These are phyloP conservation scores for Cladosporium halotolerans DNA, from an alignment of 2,329 filamentous ascomycete species.

Conservation along the genomic window DNA sequence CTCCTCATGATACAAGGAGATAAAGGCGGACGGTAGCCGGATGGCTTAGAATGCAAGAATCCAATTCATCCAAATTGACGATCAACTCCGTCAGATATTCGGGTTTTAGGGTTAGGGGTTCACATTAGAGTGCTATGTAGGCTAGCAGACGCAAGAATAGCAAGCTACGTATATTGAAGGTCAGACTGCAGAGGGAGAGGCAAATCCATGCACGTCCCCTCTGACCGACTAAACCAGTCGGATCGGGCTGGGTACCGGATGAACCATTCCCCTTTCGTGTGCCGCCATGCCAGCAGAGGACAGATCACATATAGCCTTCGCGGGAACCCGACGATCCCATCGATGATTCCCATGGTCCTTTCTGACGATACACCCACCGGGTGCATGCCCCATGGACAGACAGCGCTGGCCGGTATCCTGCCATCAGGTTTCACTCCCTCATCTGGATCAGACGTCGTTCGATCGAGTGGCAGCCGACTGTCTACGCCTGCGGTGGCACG, in stretches of 20 bases:
- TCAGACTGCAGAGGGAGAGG: background rate
- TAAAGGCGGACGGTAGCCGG: no score
- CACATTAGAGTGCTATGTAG: background rate
- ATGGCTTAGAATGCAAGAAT: no score
- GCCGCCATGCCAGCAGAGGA: constrained; percentile 1
- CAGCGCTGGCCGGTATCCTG: background rate
- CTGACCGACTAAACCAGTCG: background rate
- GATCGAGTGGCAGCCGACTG: background rate
- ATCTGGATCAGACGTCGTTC: background rate
- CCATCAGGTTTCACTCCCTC: constrained; percentile 1
- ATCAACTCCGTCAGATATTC: no score
- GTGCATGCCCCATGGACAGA: constrained; percentile 1
- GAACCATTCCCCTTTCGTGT: constrained; percentile 1
- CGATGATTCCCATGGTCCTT: background rate
- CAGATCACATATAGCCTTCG: background rate
- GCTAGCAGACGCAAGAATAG: background rate
- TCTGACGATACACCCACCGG: background rate
- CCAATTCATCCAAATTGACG: no score
- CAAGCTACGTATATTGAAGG: background rate
- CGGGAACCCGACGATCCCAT: background rate
- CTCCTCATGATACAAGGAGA: no score
- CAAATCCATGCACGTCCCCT: background rate
- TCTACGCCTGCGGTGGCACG: background rate
- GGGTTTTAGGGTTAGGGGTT: background rate
- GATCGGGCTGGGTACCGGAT: constrained; percentile 2